A percentile compares a stretch with the other conserved stretches of the same genome.
These are phyloP conservation scores for Ammopiptanthus mongolicus DNA, from an alignment of 306 rosid genomes.

Conservation along the genomic window DNA sequence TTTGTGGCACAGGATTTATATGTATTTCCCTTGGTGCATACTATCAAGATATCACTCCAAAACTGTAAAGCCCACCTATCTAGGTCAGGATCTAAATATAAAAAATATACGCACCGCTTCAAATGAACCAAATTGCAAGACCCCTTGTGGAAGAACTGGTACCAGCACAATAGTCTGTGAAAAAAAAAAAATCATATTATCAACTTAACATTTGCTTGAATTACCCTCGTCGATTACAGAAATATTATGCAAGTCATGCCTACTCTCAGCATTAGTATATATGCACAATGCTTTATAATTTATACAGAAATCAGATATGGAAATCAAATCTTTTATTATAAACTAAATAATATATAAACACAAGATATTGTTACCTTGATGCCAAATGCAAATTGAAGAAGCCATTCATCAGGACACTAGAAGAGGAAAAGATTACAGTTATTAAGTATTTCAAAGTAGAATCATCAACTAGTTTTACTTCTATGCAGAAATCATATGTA, in stretches of 20 bases:
- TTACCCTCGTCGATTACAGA: neutral
- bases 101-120: slow-evolving; percentile 54
- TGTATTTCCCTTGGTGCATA: neutral
- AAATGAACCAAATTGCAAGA: slow-evolving; percentile 82
- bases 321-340: neutral
- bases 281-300: neutral
- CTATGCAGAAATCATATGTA: neutral
- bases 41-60: neutral
- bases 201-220: neutral
- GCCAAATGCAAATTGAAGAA: slow-evolving; percentile 75
- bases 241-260: neutral
- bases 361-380: slow-evolving; percentile 56
- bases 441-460: slow-evolving; percentile 17
- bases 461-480: neutral
- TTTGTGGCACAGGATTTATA: neutral
- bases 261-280: neutral
- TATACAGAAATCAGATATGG: neutral
- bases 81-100: slow-evolving; percentile 14
- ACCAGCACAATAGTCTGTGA: slow-evolving; percentile 81
- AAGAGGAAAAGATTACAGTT: slow-evolving; percentile 21
- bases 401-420: slow-evolving; percentile 78
- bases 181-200: neutral
- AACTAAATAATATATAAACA: neutral
- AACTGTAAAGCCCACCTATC: neutral
- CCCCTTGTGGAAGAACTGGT: slow-evolving; percentile 84